These are phyloP conservation scores for Pleurotus salmoneostramineus DNA, from an alignment of 768 basidiomycete genomes.

Conservation along the genomic window DNA sequence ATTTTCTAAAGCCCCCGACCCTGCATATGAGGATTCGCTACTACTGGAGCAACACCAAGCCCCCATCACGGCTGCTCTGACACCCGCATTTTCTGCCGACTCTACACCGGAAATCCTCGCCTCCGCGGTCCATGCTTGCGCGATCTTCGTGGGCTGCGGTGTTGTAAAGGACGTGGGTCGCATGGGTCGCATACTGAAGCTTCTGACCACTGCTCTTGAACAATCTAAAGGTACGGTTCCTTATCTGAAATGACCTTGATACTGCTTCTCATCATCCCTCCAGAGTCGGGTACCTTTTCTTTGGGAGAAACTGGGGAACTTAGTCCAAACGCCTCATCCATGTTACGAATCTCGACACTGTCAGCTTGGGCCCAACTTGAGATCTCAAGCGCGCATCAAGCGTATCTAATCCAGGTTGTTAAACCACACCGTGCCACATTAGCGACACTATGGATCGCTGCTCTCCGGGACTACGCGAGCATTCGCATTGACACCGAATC, in stretches of 20 bases:
- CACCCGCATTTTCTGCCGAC: slow-evolving; percentile 93
- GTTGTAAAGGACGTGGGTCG: slow-evolving; percentile 84
- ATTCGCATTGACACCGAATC: slow-evolving; percentile 88
- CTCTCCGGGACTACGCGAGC: slow-evolving; percentile 89
- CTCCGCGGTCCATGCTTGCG: slow-evolving; percentile 89
- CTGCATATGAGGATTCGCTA: slow-evolving; percentile 86
- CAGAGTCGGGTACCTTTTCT: slow-evolving; percentile 80
- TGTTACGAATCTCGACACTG: slow-evolving; percentile 88
- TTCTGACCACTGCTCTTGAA: slow-evolving; percentile 83
- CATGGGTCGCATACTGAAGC: slow-evolving; percentile 93
- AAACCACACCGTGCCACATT: slow-evolving; percentile 74
- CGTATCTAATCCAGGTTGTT: slow-evolving; percentile 77
- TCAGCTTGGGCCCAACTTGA: slow-evolving; percentile 96
- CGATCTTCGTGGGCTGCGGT: slow-evolving; percentile 92
- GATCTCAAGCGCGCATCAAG: slow-evolving; percentile 68
- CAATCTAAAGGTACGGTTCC: slow-evolving; percentile 73
- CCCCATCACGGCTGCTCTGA: slow-evolving; percentile 94
- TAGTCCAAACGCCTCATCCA: slow-evolving; percentile 91
- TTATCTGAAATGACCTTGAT: background rate
- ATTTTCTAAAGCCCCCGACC: slow-evolving; percentile 84
- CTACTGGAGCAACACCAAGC: slow-evolving; percentile 97
- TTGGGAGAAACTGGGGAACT: slow-evolving; percentile 85
- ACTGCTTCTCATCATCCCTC: background rate
- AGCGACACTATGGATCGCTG: slow-evolving; percentile 82
- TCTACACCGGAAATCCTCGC: slow-evolving; percentile 94